Base-by-base conservation (phyloP, 768 basidiomycete species). In the Boletus subcaerulescens region DNA sequence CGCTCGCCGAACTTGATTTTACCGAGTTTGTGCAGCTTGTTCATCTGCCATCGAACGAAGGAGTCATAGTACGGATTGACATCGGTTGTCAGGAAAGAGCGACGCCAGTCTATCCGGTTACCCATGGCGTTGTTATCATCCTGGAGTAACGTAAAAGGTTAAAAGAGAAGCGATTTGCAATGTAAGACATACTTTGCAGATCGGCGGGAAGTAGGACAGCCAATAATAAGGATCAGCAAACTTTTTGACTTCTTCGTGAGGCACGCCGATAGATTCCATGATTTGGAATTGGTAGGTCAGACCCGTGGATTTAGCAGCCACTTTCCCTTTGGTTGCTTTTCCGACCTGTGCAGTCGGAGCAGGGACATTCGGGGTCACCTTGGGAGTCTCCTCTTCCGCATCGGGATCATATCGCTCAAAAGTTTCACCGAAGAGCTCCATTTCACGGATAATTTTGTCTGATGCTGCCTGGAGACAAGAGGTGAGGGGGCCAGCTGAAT, bases 1-100 rank as follows among this genome's bases (percentile, higher is more conserved):
- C 97, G 87, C 73, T 97, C 91, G 46, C 97, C 97, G 67, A 98
- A 99, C 73, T 96, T 97, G 78, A 99, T 92, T 74, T 94, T 95
- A 33, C 89, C 89, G 45, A 93, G 78, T 41, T 76, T 77, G 73
- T 92, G 80, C 10, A 98, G 80, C 69, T 91, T 93, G 78, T 96
- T 98, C 72, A 93, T 86, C 68, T 99, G 97, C 97, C 97, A 99
- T 33, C 94, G 86, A 45, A 99, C 92, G 67, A 99, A 98, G 3
- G 89, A 74, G 72, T 99, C 97, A 69, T 93, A 99, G 75, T 96
- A 99, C 1, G 95, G 97, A 71, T 99, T 99, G 20, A 87, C 85
- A 48, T 93, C 88, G 24, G 97, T 98, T 0, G 97, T 98, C 60
- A 98, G 71, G 77, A 99, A 98, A 11, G 86, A 80, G 47, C 97